Evolutionary conservation across 352 stramenopile species (phyloP).

Genomic region (Phytophthora quininea): DNA sequence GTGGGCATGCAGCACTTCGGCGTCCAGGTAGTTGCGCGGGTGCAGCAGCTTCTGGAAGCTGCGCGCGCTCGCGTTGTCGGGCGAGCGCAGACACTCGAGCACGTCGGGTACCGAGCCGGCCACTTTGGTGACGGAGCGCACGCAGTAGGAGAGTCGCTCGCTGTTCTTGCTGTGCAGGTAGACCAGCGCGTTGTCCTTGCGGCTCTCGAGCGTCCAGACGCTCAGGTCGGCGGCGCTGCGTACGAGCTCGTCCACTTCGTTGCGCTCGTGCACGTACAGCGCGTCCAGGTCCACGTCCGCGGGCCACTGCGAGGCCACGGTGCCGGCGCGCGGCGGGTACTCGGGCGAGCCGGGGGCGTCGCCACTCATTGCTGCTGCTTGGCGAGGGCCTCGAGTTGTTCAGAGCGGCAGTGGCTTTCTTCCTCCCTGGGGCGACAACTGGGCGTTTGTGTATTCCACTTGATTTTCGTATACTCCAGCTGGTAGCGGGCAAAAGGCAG

Average conservation of each 20-base stretch:
- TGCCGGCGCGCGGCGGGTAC: conserved; percentile 22
- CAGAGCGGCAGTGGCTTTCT: too few relatives aligned
- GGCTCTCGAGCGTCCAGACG: conserved; percentile 76
- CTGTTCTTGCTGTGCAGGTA: conserved; percentile 88
- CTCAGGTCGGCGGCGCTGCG: conserved; percentile 69
- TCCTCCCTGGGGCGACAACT: not conserved
- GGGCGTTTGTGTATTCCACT: too few relatives aligned
- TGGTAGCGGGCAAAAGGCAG: too few relatives aligned
- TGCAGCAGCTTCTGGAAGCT: conserved; percentile 81
- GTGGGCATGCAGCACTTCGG: conserved; percentile 79
- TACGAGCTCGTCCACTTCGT: conserved; percentile 73
- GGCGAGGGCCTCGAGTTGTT: not conserved
- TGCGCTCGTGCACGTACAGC: conserved; percentile 76
- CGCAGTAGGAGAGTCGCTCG: conserved; percentile 73
- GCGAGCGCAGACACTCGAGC: conserved; percentile 78
- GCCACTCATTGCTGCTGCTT: conserved; percentile 23
- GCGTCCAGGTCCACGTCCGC: conserved; percentile 76
- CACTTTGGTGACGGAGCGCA: conserved; percentile 74
- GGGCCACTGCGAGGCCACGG: conserved; percentile 62
- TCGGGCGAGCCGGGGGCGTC: conserved; percentile 28
- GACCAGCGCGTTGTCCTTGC: conserved; percentile 67
- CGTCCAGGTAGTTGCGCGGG: conserved; percentile 75
- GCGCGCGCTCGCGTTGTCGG: conserved; percentile 61
- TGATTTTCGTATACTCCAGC: too few relatives aligned
- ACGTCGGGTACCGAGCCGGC: conserved; percentile 70